Evolutionary conservation across 2,329 filamentous ascomycete genomes (phyloP).

Genomic region (Arachnopeziza araneosa): DNA sequence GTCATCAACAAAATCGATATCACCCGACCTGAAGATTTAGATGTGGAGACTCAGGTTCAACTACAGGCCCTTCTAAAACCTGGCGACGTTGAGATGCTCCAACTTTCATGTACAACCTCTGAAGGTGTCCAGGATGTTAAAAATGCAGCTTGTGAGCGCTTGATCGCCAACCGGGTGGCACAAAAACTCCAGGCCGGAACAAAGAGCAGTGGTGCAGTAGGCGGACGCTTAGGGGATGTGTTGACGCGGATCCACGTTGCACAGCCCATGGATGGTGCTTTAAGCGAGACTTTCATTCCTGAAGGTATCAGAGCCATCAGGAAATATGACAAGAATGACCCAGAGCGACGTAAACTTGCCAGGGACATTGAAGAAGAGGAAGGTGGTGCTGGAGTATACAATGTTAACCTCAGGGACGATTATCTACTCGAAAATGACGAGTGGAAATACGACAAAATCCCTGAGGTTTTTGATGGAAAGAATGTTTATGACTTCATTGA

Average conservation of each 20-base stretch:
- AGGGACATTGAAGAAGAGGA: slow-evolving; percentile 87
- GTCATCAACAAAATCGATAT: slow-evolving; percentile 99
- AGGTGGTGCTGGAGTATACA: slow-evolving; percentile 93
- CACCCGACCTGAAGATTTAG: slow-evolving; percentile 78
- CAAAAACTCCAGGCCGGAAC: slow-evolving; percentile 95
- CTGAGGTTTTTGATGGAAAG: slow-evolving; percentile 89
- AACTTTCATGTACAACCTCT: slow-evolving; percentile 90
- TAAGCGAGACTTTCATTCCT: slow-evolving; percentile 80
- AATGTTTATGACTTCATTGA: slow-evolving; percentile 98
- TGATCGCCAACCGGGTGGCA: slow-evolving; percentile 87
- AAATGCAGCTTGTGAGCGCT: slow-evolving; percentile 86
- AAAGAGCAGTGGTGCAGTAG: slow-evolving; percentile 66
- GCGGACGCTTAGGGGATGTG: slow-evolving; percentile 81
- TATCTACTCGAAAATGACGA: slow-evolving; percentile 83
- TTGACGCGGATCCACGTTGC: slow-evolving; percentile 95
- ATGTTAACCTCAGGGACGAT: slow-evolving; percentile 82
- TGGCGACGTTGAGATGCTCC: slow-evolving; percentile 85
- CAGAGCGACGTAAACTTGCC: slow-evolving; percentile 74
- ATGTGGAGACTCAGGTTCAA: slow-evolving; percentile 69
- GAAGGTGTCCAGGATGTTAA: slow-evolving; percentile 94
- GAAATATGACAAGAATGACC: slow-evolving; percentile 88
- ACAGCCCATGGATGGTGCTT: slow-evolving; percentile 77
- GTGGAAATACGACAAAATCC: slow-evolving; percentile 95
- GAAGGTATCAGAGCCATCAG: slow-evolving; percentile 73
- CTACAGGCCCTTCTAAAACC: slow-evolving; percentile 77